Evolutionary conservation across 495 filamentous ascomycete species (phyloP).

Genomic region (Acidomyces sp.): DNA sequence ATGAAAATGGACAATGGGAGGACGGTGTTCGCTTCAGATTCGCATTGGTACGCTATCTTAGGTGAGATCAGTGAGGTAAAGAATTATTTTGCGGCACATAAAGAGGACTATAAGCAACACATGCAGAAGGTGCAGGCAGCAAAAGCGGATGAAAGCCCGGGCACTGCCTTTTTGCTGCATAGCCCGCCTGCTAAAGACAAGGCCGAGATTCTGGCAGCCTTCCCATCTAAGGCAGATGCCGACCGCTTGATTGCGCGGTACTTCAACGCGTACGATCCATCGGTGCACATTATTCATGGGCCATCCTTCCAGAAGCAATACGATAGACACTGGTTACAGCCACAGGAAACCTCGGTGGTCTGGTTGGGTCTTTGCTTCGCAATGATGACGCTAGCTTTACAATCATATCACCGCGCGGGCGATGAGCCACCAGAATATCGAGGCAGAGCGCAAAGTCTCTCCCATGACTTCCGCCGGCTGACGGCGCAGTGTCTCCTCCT

Average conservation of each 20-base stretch:
- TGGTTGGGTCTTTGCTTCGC: constrained; percentile 86
- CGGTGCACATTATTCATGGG: constrained; percentile 73
- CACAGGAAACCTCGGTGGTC: constrained; percentile 61
- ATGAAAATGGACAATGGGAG: constrained; percentile 83
- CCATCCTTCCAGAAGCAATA: constrained; percentile 79
- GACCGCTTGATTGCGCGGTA: constrained; percentile 65
- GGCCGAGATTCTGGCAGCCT: constrained; percentile 60
- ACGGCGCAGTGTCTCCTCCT: constrained; percentile 79
- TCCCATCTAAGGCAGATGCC: constrained; percentile 68
- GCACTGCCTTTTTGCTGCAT: constrained; percentile 57
- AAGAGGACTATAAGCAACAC: constrained; percentile 55
- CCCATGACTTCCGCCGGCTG: constrained; percentile 61
- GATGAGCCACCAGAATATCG: constrained; percentile 81
- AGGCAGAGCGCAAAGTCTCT: constrained; percentile 42
- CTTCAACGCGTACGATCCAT: constrained; percentile 58
- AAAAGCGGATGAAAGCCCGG: constrained; percentile 34
- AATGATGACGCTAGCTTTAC: constrained; percentile 78
- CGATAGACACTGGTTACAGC: constrained; percentile 77
- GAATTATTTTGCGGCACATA: constrained; percentile 65
- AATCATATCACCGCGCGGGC: constrained; percentile 78
- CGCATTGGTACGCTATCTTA: constrained; percentile 86
- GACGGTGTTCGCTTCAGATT: constrained; percentile 78
- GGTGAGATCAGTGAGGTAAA: constrained; percentile 89
- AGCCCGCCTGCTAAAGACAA: constrained; percentile 52
- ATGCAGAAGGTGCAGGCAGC: constrained; percentile 47